phyloP scores from a whole-genome alignment of 306 rosid species.

The Trifolium subterraneum region DNA sequence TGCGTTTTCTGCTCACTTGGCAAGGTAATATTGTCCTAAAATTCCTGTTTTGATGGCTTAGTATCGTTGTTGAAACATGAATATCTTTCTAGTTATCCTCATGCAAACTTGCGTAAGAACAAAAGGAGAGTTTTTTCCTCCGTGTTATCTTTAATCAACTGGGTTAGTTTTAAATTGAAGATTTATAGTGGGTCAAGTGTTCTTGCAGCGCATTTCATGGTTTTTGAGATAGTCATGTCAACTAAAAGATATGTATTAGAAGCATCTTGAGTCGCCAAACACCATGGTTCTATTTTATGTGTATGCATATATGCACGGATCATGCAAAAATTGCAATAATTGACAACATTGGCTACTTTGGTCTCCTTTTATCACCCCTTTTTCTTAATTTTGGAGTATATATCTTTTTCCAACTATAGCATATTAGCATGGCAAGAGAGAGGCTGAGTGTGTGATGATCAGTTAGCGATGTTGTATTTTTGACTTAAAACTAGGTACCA shows the following conservation, averaged over 20 bases:
- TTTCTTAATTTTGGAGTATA: too few relatives aligned
- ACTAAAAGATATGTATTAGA: neutral
- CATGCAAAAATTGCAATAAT: too few relatives aligned
- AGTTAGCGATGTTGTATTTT: neutral
- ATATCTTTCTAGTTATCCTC: conserved; percentile 5
- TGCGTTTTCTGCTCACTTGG: conserved; percentile 94
- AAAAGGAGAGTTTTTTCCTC: conserved; percentile 18
- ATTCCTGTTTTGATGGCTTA: conserved; percentile 35
- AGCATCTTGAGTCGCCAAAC: neutral
- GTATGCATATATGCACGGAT: neutral
- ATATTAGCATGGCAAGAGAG: too few relatives aligned
- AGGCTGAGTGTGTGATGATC: too few relatives aligned
- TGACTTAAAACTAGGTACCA: conserved; percentile 17
- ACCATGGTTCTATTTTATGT: neutral
- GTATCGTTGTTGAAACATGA: conserved; percentile 26
- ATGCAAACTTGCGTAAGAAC: conserved; percentile 19
- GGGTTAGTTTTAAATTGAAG: conserved; percentile 1
- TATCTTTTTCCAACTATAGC: too few relatives aligned
- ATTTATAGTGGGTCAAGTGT: conserved; percentile 12
- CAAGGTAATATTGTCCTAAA: conserved; percentile 59
- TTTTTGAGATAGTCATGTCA: conserved; percentile 14
- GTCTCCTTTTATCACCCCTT: too few relatives aligned
- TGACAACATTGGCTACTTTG: too few relatives aligned
- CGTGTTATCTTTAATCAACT: conserved; percentile 25
- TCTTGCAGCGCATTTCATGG: conserved; percentile 16